Evolutionary conservation across 2,329 filamentous ascomycete species (phyloP), one percentile per base, ranked within the genome.

Genomic region (Xylariomycetidae sp.): DNA sequence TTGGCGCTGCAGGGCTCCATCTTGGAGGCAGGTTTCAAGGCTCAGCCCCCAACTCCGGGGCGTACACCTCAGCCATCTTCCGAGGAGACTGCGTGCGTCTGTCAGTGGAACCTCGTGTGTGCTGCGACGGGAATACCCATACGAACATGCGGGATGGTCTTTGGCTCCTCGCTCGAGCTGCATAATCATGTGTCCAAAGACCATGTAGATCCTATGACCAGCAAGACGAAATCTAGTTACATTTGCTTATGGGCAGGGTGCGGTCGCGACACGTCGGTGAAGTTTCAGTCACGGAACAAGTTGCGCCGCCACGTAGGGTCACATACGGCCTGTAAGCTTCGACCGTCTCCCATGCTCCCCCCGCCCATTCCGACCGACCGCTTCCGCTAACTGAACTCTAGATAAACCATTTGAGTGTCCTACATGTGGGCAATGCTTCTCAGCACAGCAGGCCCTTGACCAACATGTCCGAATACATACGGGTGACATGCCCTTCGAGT

Each of bases 391-490:
- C 33, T 9, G 6, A 27, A 9, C n/a, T 14, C 13, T 38, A 79
- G 77, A 68, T 48, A 81, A 81, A 54, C 72, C 75, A 6, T 76
- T 72, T 35, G 59, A 64, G 27, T 82, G 76, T 42, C 49, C 61
- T 2, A 60, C 65, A 14, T 85, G 80, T 46, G 61, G 65, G 8
- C 61, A 73, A 37, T 61, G 63, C 3, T 76, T 84, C 47, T 82
- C 79, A 1, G 79, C 79, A 2, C 74, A 78, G 45, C 79, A 84
- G 52, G 76, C 81, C 1, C 65, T 84, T 6, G 72, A 76, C 25
- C 79, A 83, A 50, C 81, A 85, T 46, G 66, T 74, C 50, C 70
- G 78, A 13, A 81, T 74, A 2, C 81, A 85, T 48, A 79, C 77
- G 0, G 75, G 77, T 24, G 71, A 76, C 39, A 79, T 74, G 41